A percentile compares a stretch with the other conserved stretches of the same genome.
Conservation (phyloP, 768 basidiomycete species). For the Candolleomyces eurysporus region DNA sequence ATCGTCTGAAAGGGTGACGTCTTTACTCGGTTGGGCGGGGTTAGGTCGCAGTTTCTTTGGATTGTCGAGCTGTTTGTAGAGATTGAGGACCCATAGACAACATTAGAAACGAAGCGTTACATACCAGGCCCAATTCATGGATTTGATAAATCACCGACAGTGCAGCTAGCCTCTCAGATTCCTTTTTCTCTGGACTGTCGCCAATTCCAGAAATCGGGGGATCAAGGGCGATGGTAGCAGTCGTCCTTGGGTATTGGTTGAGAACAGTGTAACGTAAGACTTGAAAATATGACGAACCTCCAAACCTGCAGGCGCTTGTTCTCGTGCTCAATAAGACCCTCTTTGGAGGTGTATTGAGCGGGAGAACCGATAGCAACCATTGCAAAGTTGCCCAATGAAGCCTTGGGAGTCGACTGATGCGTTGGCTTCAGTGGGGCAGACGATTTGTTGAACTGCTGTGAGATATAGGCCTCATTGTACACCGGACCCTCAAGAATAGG, state of each 20-base stretch:
- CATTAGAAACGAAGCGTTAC: constrained; percentile 25
- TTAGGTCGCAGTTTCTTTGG: constrained; percentile 27
- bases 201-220: constrained; percentile 57
- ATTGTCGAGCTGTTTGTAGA: constrained; percentile 33
- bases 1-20: constrained; percentile 56
- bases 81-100: not conserved
- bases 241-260: constrained; percentile 30
- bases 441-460: constrained; percentile 28
- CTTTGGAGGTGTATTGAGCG: constrained; percentile 31
- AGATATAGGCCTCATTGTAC: constrained; percentile 33
- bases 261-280: not conserved
- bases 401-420: constrained; percentile 35
- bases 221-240: constrained; percentile 36
- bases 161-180: constrained; percentile 74
- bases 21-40: constrained; percentile 14
- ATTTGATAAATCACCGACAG: constrained; percentile 74
- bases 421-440: constrained; percentile 27
- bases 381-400: constrained; percentile 41
- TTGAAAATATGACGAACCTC: constrained; percentile 36
- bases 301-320: constrained; percentile 28
- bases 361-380: constrained; percentile 22
- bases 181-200: constrained; percentile 54
- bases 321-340: constrained; percentile 26
- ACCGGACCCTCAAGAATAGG: constrained; percentile 30
- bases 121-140: constrained; percentile 58